Evolutionary conservation across 129 eudicot genomes (phyloP).

Genomic region (Flaveria robusta): DNA sequence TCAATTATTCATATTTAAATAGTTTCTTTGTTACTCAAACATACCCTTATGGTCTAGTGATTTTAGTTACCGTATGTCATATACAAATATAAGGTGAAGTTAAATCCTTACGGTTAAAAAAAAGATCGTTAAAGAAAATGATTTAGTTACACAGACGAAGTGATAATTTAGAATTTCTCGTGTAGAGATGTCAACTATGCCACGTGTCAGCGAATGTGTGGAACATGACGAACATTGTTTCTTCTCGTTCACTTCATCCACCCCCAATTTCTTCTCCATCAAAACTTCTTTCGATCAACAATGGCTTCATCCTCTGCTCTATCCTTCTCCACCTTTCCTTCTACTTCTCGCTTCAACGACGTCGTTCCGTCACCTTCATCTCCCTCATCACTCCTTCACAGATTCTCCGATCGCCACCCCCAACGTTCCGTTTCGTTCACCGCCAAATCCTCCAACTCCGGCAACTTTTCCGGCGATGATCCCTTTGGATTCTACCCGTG

Average conservation of each 20-base stretch:
- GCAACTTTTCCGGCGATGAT: constrained; percentile 51
- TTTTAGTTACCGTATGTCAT: too few relatives aligned
- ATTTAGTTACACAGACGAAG: background rate
- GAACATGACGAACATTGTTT: constrained; percentile 12
- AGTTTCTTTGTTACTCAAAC: too few relatives aligned
- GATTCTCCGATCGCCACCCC: constrained; percentile 39
- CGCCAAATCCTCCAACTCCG: constrained; percentile 49
- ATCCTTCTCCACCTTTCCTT: constrained; percentile 44
- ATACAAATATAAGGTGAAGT: too few relatives aligned
- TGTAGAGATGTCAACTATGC: background rate
- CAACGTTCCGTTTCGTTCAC: constrained; percentile 39
- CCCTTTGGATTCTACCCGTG: constrained; percentile 75
- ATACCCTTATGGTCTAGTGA: too few relatives aligned
- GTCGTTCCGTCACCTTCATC: constrained; percentile 27
- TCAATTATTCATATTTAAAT: too few relatives aligned
- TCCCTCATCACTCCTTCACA: constrained; percentile 19
- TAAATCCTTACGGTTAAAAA: too few relatives aligned
- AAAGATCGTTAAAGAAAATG: too few relatives aligned
- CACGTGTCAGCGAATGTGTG: constrained; percentile 16
- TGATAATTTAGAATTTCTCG: background rate
- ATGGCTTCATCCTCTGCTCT: constrained; percentile 63
- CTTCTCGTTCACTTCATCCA: constrained; percentile 8
- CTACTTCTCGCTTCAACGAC: constrained; percentile 38
- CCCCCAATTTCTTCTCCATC: constrained; percentile 7
- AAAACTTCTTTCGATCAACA: constrained; percentile 12